phyloP scores from a whole-genome alignment of 2,329 filamentous ascomycete species.

The Scedosporium aurantiacum region DNA sequence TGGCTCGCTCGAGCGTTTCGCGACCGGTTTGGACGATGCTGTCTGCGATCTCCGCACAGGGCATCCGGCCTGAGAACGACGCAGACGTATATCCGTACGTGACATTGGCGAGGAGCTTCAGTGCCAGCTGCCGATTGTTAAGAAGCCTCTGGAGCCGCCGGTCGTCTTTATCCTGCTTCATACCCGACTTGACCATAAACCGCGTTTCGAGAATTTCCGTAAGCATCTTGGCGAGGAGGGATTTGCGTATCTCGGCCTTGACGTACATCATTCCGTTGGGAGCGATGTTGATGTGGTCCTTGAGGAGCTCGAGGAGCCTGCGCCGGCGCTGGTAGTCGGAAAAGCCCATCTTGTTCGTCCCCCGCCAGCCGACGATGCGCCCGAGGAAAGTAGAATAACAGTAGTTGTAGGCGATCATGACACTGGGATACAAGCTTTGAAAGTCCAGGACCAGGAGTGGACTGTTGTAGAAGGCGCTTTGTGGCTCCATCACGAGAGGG shows the following conservation, averaged over 20 bases:
- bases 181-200: slow-evolving; percentile 94
- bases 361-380: slow-evolving; percentile 77
- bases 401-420: slow-evolving; percentile 99
- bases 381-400: slow-evolving; percentile 97
- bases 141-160: slow-evolving; percentile 73
- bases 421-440: slow-evolving; percentile 88
- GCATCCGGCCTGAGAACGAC: slow-evolving; percentile 94
- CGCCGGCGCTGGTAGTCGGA: slow-evolving; percentile 60
- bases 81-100: slow-evolving; percentile 97
- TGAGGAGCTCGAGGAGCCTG: slow-evolving; percentile 44
- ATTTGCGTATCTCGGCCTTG: slow-evolving; percentile 76
- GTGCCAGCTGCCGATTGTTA: slow-evolving; percentile 85
- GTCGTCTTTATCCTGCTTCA: slow-evolving; percentile 89
- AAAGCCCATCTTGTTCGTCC: slow-evolving; percentile 71
- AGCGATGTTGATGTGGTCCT: slow-evolving; percentile 62
- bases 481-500: slow-evolving; percentile 93
- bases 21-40: slow-evolving; percentile 94
- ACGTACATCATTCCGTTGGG: slow-evolving; percentile 97
- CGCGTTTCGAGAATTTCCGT: slow-evolving; percentile 90
- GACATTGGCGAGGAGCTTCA: slow-evolving; percentile 97
- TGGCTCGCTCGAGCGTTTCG: slow-evolving; percentile 88
- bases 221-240: slow-evolving; percentile 89
- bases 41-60: slow-evolving; percentile 93
- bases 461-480: slow-evolving; percentile 85
- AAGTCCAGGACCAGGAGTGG: slow-evolving; percentile 90